Base-by-base conservation (phyloP, 2,329 filamentous ascomycete genomes). In the Penicillium oxalicum region DNA sequence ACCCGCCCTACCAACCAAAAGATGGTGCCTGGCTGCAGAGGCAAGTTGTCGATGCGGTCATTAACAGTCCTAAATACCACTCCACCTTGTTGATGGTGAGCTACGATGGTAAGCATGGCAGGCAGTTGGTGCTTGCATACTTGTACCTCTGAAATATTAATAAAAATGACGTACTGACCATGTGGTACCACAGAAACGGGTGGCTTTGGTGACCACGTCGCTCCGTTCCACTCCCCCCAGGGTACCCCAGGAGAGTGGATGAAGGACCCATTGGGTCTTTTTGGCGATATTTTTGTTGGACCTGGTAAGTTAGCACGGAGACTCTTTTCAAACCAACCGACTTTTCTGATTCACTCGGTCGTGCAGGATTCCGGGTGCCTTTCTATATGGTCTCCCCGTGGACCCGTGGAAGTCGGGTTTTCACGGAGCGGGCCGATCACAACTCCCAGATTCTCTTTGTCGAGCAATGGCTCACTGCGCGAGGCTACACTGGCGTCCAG, bases 301-400 rank as follows among this genome's bases (percentile, higher is more conserved):
- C 73, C 74, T 34, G 68, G 66, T 59, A 13, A 42, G 60, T 55
- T n/a, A 25, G 29, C 12, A n/a, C 26, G 9, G 13, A 8, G n/a
- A 24, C 49, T 37, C 13, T 33, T 9, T 8, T 18, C 18, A 18
- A 18, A 2, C 18, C 18, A 18, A 1, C 18, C 18, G 18, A 18
- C 9, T 13, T 11, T 33, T 28, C 47, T 52, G 13, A 50, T 49
- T 29, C 12, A n/a, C 37, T 32, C n/a, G 12, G 26, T 36, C 11
- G 1, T 25, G 4, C 33, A 65, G 71, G 72, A 27, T 74, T 77
- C 57, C 75, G 78, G 6, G 66, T 80, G 2, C 77, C 77, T 0
- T 76, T 80, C 51, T 76, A 76, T 54, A 78, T 80, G 60, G 69
- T 80, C 47, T 80, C 77, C 0, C 77, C 77, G 0, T 80, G 75